Evolutionary conservation across 2,329 filamentous ascomycete species (phyloP).

Genomic region (Botrytis hyacinthi): DNA sequence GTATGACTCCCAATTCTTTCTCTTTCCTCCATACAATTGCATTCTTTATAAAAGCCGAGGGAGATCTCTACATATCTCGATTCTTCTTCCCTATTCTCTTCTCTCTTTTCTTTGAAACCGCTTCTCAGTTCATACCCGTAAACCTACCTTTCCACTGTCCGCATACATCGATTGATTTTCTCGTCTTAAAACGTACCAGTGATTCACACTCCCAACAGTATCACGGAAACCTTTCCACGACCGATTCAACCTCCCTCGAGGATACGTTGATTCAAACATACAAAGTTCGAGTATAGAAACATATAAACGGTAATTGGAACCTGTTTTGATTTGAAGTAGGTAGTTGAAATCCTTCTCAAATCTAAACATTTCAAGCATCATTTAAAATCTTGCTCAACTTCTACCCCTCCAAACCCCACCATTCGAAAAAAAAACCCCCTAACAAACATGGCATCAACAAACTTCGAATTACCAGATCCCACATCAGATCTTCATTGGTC

Average conservation of each 20-base stretch:
- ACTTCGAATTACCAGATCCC: slow-evolving; percentile 49
- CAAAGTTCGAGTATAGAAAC: neutral
- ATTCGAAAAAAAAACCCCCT: neutral
- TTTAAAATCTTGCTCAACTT: slow-evolving; percentile 16
- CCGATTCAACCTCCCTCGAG: neutral
- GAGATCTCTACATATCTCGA: neutral
- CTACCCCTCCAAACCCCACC: slow-evolving; percentile 14
- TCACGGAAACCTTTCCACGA: neutral
- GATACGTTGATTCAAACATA: neutral
- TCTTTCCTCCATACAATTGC: neutral
- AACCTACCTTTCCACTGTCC: neutral
- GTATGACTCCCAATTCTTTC: slow-evolving; percentile 1
- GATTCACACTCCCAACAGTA: neutral
- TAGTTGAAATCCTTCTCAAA: slow-evolving; percentile 18
- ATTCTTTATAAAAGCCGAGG: neutral
- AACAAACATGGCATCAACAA: slow-evolving; percentile 26
- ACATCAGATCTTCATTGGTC: slow-evolving; percentile 59
- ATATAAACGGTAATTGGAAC: neutral
- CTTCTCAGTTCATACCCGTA: neutral
- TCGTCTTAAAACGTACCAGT: neutral
- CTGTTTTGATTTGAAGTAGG: slow-evolving; percentile 17
- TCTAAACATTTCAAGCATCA: neutral
- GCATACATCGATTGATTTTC: neutral
- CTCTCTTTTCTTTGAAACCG: neutral
- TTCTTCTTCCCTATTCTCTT: too few species aligned